Evolutionary conservation across 163 green algal genomes (phyloP), one percentile per base, ranked within the genome.

Genomic region (Chloromonas sp.): DNA sequence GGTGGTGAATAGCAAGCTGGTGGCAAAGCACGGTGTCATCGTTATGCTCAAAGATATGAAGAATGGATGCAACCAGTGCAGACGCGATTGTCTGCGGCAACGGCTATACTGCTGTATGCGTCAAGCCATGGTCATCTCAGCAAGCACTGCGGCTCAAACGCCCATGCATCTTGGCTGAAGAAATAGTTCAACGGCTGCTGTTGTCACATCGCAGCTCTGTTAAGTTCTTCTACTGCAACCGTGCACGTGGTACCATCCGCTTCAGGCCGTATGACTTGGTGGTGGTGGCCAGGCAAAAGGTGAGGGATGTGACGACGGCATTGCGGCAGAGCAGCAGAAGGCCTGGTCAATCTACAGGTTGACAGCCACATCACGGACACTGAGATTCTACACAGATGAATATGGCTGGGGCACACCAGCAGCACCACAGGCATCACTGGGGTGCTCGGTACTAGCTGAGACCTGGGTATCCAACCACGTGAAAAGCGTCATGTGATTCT

Each of bases 181-280:
- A 36, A 36, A 36, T 36, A 36, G 36, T 36, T 36, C 36, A 36
- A 36, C 36, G 36, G 36, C 36, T 36, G 36, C 36, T 36, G 36
- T 36, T 36, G 36, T 36, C 36, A 36, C 36, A 36, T 36, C 11
- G 66, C 84, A 91, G 89, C 82, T 79, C 90, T 61, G 89, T 96
- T 15, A 96, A 96, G 86, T 95, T 97, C 85, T 97, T 98, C 87
- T 96, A 96, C 91, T 97, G 95, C 90, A 93, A 94, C 84, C 92
- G 87, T 36, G 86, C 87, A 61, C 84, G 87, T 60, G 85, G 62
- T 36, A 84, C 79, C 0, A 14, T 92, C 1, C 84, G 91, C 2
- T 96, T 95, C 89, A 82, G 92, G 58, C 94, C 95, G 0, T 98
- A 97, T 85, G 93, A 97, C 86, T 85, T 98, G 70, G 60, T 93